These are phyloP conservation scores for Starmerella floricola DNA, from an alignment of 805 yeast genomes.

Conservation along the genomic window DNA sequence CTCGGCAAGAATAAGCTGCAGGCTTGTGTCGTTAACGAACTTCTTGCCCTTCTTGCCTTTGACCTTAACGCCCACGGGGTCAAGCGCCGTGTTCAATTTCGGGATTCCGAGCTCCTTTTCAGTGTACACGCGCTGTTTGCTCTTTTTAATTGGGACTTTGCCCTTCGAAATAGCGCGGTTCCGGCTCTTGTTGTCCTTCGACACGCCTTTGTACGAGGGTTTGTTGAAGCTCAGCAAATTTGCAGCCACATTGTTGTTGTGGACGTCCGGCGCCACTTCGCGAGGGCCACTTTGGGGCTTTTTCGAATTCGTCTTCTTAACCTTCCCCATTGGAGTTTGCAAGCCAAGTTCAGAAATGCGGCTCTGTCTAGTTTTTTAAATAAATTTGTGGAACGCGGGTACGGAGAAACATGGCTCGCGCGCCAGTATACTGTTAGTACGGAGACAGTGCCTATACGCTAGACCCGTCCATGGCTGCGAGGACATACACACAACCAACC, in stretches of 20 bases:
- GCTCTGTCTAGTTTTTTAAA: neutral
- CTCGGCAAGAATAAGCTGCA: constrained; percentile 61
- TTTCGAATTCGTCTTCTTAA: constrained; percentile 11
- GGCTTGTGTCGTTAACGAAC: constrained; percentile 49
- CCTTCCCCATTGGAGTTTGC: constrained; percentile 21
- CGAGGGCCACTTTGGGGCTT: constrained; percentile 19
- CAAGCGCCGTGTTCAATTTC: constrained; percentile 63
- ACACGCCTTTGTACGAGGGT: constrained; percentile 21
- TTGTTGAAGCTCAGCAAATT: constrained; percentile 21
- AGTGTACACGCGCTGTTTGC: constrained; percentile 35
- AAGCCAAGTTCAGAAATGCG: neutral
- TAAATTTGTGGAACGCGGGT: no score
- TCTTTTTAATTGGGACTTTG: constrained; percentile 12
- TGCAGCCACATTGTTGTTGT: constrained; percentile 19
- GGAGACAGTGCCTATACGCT: no score
- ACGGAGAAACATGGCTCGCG: no score
- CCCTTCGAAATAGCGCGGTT: constrained; percentile 18
- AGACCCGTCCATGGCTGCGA: no score
- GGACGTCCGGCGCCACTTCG: constrained; percentile 23
- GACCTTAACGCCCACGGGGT: constrained; percentile 67
- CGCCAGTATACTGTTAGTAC: no score
- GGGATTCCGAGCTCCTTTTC: constrained; percentile 78
- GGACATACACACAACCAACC: no score
- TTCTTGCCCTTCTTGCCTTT: constrained; percentile 72
- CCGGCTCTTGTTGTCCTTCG: constrained; percentile 23